Base-by-base conservation (phyloP, 108 stramenopile species). In the Ochromonas danica region DNA sequence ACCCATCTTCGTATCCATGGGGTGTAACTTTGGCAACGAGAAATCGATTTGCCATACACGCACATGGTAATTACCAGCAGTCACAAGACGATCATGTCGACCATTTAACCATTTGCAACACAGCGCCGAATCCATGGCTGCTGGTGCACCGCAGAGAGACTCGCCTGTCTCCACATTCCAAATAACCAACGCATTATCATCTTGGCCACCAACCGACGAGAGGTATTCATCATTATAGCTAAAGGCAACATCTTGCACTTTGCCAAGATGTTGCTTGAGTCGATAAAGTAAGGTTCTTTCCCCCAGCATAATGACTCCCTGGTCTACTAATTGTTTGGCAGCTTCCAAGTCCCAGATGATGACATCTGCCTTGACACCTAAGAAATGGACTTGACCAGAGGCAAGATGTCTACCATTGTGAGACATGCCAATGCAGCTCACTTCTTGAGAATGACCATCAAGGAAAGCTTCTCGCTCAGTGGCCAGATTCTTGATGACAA, bases 131-230 rank as follows among this genome's bases (percentile, higher is more conserved):
- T 93, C 91, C 71, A 79, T 86, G 17, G 91, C 88, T 40, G 92
- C 92, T 27, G 88, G 91, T 25, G 89, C 78, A 42, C 91, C 93
- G 75, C 93, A 93, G 70, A 94, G 83, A 42, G 90, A 83, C 28
- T 79, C 77, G 3, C 93, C 93, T 0, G 84, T 81, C 31, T 71
- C 80, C 33, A 90, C 71, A 71, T 91, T 87, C 94, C 94, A 94
- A 39, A 93, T 88, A 25, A 93, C 93, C 42, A 94, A 75, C n/a
- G 91, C 90, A 83, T 94, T 94, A 81, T 94, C 94, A 80, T 94
- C 93, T 60, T 88, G 88, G 14, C 93, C 93, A 33, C 94, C 94
- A 14, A 93, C 74, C 25, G 92, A 88, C 6, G 85, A 85, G 27
- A 94, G 83, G 61, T 78, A 93, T 40, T 83, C 65, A 39, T 82